Percentiles rank a stretch among this genome's conserved stretches.
Evolutionary conservation across 176 grass and related monocot genomes (phyloP).

Genomic region (Raddia guianensis): DNA sequence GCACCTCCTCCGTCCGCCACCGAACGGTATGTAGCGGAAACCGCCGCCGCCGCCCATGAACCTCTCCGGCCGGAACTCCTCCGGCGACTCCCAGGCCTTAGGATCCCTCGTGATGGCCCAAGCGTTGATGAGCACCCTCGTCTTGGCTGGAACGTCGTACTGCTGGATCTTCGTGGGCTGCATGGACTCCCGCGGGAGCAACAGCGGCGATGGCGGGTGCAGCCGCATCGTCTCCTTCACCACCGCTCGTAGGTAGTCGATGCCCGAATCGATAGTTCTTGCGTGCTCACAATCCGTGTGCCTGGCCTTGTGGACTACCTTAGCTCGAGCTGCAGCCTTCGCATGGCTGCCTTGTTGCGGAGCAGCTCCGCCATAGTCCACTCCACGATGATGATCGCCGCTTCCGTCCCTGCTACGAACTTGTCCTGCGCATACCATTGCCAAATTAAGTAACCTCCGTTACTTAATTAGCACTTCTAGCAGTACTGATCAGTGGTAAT

Average conservation of each 20-base stretch:
- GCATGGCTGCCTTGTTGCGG: not conserved
- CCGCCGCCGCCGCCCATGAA: not conserved
- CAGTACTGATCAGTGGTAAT: too few species aligned
- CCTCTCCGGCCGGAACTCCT: constrained; percentile 8
- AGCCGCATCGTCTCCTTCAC: not conserved
- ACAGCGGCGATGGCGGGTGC: not conserved
- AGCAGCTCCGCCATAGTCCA: constrained; percentile 21
- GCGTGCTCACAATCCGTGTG: not conserved
- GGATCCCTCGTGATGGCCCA: not conserved
- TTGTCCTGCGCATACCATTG: not conserved
- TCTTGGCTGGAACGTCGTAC: not conserved
- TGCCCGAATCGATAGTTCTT: too few species aligned
- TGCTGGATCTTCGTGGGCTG: not conserved
- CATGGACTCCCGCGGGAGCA: not conserved
- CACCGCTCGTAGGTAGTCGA: not conserved
- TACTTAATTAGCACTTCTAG: too few species aligned
- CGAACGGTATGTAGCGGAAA: not conserved
- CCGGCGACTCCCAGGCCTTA: not conserved
- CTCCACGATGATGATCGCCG: not conserved
- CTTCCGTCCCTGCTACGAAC: constrained; percentile 2
- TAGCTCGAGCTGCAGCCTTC: not conserved
- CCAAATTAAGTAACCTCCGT: too few species aligned
- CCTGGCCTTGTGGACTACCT: not conserved
- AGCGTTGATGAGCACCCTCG: not conserved
- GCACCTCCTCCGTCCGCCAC: not conserved